These are phyloP conservation scores for Eucalyptus pauciflora DNA, from an alignment of 345 rosid species.

Conservation along the genomic window DNA sequence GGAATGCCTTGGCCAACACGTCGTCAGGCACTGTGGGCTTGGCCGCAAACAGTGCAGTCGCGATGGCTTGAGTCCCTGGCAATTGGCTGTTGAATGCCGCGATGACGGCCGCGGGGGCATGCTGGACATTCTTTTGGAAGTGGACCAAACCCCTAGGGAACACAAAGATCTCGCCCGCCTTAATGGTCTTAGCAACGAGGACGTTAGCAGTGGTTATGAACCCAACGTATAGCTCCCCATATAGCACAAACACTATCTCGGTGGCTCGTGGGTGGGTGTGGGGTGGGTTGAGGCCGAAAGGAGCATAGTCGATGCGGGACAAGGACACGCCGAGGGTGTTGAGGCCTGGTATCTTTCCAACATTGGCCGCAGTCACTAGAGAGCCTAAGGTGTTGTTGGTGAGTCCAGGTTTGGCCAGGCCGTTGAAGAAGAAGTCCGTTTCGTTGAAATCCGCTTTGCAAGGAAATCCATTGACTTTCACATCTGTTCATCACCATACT, in stretches of 20 bases:
- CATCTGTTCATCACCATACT: background rate
- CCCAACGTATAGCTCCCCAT: slow-evolving; percentile 41
- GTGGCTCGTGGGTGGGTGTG: slow-evolving; percentile 66
- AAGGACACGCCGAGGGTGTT: slow-evolving; percentile 34
- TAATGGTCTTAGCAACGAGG: slow-evolving; percentile 25
- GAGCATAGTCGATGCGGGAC: slow-evolving; percentile 51
- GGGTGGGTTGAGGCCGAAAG: slow-evolving; percentile 56
- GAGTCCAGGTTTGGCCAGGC: background rate
- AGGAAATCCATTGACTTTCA: background rate
- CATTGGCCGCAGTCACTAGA: background rate
- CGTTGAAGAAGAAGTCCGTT: background rate
- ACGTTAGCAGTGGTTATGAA: slow-evolving; percentile 37
- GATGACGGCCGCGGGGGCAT: slow-evolving; percentile 24
- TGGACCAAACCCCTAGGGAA: slow-evolving; percentile 55
- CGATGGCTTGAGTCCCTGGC: slow-evolving; percentile 41
- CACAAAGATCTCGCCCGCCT: slow-evolving; percentile 38
- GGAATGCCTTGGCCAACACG: slow-evolving; percentile 39
- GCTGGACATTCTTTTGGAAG: slow-evolving; percentile 39
- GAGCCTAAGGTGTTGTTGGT: background rate
- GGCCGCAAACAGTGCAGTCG: slow-evolving; percentile 22
- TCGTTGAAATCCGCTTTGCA: background rate
- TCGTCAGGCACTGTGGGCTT: slow-evolving; percentile 28
- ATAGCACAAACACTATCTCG: slow-evolving; percentile 38
- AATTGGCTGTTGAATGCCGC: slow-evolving; percentile 51
- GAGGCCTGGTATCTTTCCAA: background rate